Evolutionary conservation across 148 eudicot genomes (phyloP).

Genomic region (Chenopodium formosanum): DNA sequence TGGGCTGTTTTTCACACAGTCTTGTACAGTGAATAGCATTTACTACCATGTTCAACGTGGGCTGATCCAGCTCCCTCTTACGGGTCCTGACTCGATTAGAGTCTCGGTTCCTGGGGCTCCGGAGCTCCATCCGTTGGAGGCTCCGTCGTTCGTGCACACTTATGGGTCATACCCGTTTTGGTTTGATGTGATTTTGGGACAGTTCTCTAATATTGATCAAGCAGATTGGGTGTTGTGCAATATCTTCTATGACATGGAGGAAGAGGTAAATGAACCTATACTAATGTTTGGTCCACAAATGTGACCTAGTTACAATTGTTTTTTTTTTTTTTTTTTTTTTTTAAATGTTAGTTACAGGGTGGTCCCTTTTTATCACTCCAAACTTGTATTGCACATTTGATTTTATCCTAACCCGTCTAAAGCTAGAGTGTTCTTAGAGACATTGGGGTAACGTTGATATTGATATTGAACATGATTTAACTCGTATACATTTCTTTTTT

Average conservation of each 20-base stretch:
- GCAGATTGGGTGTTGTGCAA: conserved; percentile 47
- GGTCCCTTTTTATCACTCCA: no score
- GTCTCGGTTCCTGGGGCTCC: conserved; percentile 50
- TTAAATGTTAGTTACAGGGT: no score
- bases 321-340: no score
- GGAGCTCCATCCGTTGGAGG: conserved; percentile 33
- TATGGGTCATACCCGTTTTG: conserved; percentile 33
- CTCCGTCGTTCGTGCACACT: conserved; percentile 35
- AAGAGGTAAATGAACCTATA: conserved; percentile 30
- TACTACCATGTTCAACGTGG: conserved; percentile 55
- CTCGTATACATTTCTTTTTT: neutral
- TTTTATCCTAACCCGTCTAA: neutral
- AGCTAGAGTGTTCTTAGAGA: neutral
- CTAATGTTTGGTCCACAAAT: no score
- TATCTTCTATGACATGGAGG: conserved; percentile 45
- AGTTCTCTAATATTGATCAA: conserved; percentile 40
- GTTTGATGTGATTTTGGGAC: conserved; percentile 30
- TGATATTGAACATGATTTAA: neutral
- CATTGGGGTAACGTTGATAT: neutral
- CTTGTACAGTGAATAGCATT: conserved; percentile 48
- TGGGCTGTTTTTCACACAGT: conserved; percentile 52
- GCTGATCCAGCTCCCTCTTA: conserved; percentile 32
- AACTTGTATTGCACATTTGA: no score
- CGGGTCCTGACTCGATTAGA: conserved; percentile 8
- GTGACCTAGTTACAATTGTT: no score